Base-by-base conservation (phyloP, 257 asterid species). In the Penstemon newberryi region DNA sequence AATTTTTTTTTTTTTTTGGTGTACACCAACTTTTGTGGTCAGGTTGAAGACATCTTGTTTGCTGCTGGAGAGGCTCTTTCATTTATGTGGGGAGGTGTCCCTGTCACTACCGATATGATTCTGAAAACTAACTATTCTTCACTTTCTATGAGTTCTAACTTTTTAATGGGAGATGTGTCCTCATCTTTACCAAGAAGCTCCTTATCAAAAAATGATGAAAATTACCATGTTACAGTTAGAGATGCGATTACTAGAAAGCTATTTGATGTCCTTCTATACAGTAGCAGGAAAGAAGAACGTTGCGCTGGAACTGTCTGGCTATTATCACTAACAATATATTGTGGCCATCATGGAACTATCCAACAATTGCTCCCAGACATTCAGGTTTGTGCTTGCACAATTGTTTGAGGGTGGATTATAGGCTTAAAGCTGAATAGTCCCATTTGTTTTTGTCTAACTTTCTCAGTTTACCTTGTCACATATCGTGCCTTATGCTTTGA, bases 291-390 rank as follows among this genome's bases (percentile, higher is more conserved):
- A 72, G 97, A 94, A 75, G 99, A 94, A 82, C 97, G 96, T 36
- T 94, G 97, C 78, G 89, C 99, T 80, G 99, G 99, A 75, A 87
- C 99, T 70, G 99, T 94, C 66, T 94, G 99, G 99, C 81, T 94
- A 56, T 73, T 94, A 66, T 94, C 97, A 69, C 91, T 94, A 50
- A 84, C 94, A 61, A 81, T 94, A 81, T 94, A 90, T 70, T 94
- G 97, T 68, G 96, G 99, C 71, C 92, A 80, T 57, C 92, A 94
- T 79, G 72, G 77, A 64, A 81, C 83, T 43, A 78, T 91, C 78
- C 99, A 94, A 83, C 65, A 87, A 69, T 79, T 94, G 87, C 99
- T 94, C 85, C 97, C 97, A 49, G 96, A 90, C 68, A 89, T 94
- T 80, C 99, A 94, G 96, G 99, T 94, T 73, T 79, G 78, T 74